Conservation (phyloP, 2,329 filamentous ascomycete species). For the Coniochaeta sp. region DNA sequence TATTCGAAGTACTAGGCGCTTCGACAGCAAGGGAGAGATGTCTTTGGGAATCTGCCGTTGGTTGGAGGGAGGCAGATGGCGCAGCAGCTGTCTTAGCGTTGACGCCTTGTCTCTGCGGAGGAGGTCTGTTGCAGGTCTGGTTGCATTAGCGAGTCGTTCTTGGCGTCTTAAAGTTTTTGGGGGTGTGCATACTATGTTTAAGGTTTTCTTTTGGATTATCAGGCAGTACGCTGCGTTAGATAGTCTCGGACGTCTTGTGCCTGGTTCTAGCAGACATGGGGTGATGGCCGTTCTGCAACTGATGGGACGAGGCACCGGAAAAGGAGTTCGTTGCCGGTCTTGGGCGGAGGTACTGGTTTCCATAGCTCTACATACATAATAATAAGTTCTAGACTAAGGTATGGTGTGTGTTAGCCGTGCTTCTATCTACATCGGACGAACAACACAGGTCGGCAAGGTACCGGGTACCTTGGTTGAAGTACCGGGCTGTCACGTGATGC, state of each 20-base stretch:
- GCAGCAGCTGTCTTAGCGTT: neutral
- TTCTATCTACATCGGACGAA: no score
- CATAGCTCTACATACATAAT: neutral
- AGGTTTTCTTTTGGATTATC: neutral
- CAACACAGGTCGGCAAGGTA: no score
- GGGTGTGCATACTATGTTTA: neutral
- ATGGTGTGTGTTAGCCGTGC: neutral
- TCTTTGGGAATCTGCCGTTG: neutral
- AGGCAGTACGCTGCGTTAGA: neutral
- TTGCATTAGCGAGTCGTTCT: neutral
- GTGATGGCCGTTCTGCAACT: neutral
- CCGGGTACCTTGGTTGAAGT: no score
- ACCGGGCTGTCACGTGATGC: no score
- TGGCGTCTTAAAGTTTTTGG: neutral
- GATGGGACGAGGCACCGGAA: neutral
- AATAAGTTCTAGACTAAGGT: neutral
- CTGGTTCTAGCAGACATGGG: neutral
- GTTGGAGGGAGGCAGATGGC: neutral
- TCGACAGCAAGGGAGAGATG: neutral
- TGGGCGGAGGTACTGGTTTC: neutral
- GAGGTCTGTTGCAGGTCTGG: neutral
- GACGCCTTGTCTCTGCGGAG: neutral
- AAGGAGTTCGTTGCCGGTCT: neutral
- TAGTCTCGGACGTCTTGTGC: neutral
- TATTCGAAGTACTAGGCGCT: conserved; percentile 39